phyloP scores from a whole-genome alignment of 129 eudicot genomes.

The Apium graveolens region DNA sequence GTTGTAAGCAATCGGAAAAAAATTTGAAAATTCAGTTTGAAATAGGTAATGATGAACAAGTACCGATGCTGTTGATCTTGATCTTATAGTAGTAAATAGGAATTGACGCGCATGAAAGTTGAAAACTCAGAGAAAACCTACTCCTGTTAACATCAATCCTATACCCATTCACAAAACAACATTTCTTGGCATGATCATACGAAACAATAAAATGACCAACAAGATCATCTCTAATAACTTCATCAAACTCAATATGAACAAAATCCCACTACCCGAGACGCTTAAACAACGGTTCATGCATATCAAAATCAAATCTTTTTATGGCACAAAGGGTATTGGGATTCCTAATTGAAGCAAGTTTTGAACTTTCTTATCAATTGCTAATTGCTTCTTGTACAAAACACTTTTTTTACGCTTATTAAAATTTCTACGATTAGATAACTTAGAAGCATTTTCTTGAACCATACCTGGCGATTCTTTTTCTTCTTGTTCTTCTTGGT shows the following conservation, averaged over 20 bases:
- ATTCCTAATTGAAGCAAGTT: constrained; percentile 22
- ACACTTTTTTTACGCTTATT: constrained; percentile 19
- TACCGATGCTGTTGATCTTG: too few relatives aligned
- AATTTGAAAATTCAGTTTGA: too few relatives aligned
- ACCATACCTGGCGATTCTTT: constrained; percentile 29
- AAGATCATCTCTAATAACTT: constrained; percentile 39
- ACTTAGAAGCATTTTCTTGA: background rate
- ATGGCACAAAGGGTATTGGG: constrained; percentile 47
- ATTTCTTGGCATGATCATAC: constrained; percentile 26
- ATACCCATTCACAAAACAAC: constrained; percentile 40
- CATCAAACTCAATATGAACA: constrained; percentile 47
- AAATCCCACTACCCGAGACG: constrained; percentile 59
- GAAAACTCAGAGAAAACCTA: too few relatives aligned
- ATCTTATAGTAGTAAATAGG: too few relatives aligned
- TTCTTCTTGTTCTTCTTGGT: constrained; percentile 14
- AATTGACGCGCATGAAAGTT: too few relatives aligned
- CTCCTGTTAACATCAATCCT: constrained; percentile 40
- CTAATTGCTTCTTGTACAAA: constrained; percentile 17
- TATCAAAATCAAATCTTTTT: constrained; percentile 30
- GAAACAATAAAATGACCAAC: constrained; percentile 55
- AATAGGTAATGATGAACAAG: too few relatives aligned
- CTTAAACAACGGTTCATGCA: constrained; percentile 42
- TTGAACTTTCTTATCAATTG: constrained; percentile 27
- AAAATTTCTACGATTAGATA: background rate
- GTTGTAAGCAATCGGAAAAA: too few relatives aligned